Evolutionary conservation across 176 grass and related monocot genomes (phyloP).

Genomic region (Aegilops tauschii): DNA sequence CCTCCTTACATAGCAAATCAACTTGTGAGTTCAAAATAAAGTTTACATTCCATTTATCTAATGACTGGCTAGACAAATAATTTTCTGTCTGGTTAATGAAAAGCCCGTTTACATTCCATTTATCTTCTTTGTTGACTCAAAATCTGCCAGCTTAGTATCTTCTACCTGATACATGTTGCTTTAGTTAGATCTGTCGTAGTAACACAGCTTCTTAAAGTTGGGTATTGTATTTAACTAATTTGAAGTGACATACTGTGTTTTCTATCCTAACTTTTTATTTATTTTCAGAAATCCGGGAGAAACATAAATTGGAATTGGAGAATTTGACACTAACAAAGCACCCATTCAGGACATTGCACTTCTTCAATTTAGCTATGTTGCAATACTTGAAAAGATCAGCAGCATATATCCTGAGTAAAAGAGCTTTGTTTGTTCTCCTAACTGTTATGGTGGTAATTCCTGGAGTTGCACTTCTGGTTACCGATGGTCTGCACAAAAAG

Average conservation of each 20-base stretch:
- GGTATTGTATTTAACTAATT: conserved; percentile 1
- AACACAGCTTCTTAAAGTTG: background rate
- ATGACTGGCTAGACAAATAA: background rate
- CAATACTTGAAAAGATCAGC: conserved; percentile 63
- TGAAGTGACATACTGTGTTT: background rate
- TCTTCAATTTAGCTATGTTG: conserved; percentile 75
- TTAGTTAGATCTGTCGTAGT: background rate
- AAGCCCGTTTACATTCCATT: background rate
- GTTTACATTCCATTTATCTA: background rate
- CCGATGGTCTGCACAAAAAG: conserved; percentile 74
- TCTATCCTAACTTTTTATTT: conserved; percentile 11
- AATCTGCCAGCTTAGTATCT: background rate
- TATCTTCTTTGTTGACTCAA: conserved; percentile 3
- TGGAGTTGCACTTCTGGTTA: conserved; percentile 38
- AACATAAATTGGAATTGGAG: conserved; percentile 65
- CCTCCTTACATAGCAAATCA: background rate
- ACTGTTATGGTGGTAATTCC: conserved; percentile 49
- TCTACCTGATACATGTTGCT: background rate
- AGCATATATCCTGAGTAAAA: conserved; percentile 58
- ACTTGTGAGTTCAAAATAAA: background rate
- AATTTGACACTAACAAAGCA: conserved; percentile 80
- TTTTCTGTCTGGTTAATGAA: background rate
- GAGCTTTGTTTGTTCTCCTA: conserved; percentile 56
- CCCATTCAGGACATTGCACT: conserved; percentile 63
- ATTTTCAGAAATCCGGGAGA: conserved; percentile 74